Evolutionary conservation across 2,329 filamentous ascomycete species (phyloP).

Genomic region (Verticillium nubilum): DNA sequence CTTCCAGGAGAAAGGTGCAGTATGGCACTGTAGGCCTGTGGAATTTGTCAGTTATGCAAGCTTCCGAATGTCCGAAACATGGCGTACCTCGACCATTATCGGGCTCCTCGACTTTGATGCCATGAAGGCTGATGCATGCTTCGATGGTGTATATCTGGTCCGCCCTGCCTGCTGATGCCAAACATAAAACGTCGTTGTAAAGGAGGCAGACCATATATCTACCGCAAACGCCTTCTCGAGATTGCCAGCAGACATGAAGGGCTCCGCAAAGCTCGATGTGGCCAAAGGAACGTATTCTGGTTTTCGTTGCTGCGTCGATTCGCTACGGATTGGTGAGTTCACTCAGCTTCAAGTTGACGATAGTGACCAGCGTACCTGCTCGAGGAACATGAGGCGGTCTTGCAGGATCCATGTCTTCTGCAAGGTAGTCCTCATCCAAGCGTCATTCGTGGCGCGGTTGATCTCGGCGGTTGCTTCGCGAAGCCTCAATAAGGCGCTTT

Average conservation of each 20-base stretch:
- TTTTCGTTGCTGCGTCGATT: conserved; percentile 48
- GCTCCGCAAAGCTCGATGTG: conserved; percentile 77
- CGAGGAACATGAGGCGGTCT: conserved; percentile 69
- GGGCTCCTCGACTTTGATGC: conserved; percentile 61
- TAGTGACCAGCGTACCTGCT: conserved; percentile 50
- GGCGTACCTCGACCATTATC: conserved; percentile 68
- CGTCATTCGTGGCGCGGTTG: conserved; percentile 78
- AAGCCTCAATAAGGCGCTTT: conserved; percentile 65
- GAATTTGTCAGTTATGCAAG: conserved; percentile 12
- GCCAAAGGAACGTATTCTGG: conserved; percentile 73
- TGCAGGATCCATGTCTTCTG: conserved; percentile 83
- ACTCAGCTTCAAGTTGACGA: background rate
- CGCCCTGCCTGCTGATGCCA: conserved; percentile 63
- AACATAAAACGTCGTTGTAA: conserved; percentile 74
- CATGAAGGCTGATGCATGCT: conserved; percentile 65
- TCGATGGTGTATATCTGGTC: conserved; percentile 67
- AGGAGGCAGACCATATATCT: conserved; percentile 80
- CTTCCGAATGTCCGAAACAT: background rate
- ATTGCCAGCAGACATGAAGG: conserved; percentile 78
- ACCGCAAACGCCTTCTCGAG: conserved; percentile 60
- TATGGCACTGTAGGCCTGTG: conserved; percentile 79
- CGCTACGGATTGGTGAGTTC: conserved; percentile 25
- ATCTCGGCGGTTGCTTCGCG: conserved; percentile 73
- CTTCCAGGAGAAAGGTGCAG: conserved; percentile 88
- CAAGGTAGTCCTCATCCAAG: conserved; percentile 61